Evolutionary conservation across 2,329 filamentous ascomycete genomes (phyloP), one percentile per base, ranked within the genome.

Genomic region (Taxawa tesnikishii): DNA sequence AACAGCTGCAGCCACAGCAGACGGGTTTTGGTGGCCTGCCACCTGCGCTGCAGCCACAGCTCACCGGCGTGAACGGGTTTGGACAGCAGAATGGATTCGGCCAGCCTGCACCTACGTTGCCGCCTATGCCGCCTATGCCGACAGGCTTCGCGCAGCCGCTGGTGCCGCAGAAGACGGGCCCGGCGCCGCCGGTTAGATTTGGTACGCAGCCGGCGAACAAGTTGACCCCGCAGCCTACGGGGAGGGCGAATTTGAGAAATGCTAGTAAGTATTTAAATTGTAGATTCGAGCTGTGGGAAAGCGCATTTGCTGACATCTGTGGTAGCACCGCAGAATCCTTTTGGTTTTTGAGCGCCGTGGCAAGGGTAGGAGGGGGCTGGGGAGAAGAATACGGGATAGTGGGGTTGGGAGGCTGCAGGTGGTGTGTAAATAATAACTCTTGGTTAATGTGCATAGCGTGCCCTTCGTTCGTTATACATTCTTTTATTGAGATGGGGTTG

Each of bases 191-290:
- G 15, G 79, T 98, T 12, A 74, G 84, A 38, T 98, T 98, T 54
- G 90, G 90, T 24, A 77, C 93, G 21, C 68, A 73, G 36, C 63
- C 67, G 16, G 63, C 75, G 17, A 84, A 85, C 59, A 90, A 82
- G 56, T 61, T 96, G 46, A 68, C 73, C 38, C 76, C 87, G 17
- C 90, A 96, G 62, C 71, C 84, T 16, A 98, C 90, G 5, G 90
- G 90, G 42, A 76, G 82, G 63, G 90, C 90, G 35, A 94, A 96
- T 55, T 68, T 98, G 44, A 70, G 82, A 32, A 83, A 92, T 74
- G 90, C 90, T 50, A 98, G 88, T 96, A 78, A 80, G 88, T 87
- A 28, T 37, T 29, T n/a, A n/a, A n/a, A n/a, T n/a, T n/a, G n/a
- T n/a, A n/a, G n/a, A n/a, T n/a, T n/a, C n/a, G n/a, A n/a, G 28